Evolutionary conservation across 305 asterid genomes (phyloP).

Genomic region (Petunia hybrid): DNA sequence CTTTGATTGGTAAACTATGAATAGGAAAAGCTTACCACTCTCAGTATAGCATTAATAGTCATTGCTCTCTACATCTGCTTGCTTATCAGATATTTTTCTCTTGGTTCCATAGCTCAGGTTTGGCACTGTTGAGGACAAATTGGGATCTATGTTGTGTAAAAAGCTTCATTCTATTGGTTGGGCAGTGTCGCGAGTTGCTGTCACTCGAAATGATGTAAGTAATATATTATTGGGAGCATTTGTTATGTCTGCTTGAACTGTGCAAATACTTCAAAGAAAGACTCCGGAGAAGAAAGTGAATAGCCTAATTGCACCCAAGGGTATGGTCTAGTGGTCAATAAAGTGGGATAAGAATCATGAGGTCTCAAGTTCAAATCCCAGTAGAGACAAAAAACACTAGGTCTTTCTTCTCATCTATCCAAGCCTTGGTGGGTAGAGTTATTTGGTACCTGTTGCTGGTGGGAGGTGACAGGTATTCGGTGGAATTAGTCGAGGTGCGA

Average conservation of each 20-base stretch:
- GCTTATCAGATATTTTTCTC: constrained; percentile 50
- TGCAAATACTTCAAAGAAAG: not conserved
- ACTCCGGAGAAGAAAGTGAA: not conserved
- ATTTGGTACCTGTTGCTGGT: too few relatives aligned
- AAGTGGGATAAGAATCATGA: too few relatives aligned
- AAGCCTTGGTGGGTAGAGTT: too few relatives aligned
- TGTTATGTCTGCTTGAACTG: constrained; percentile 10
- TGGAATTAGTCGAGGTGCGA: too few relatives aligned
- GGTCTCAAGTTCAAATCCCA: too few relatives aligned
- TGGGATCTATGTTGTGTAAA: constrained; percentile 63
- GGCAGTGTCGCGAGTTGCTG: constrained; percentile 71
- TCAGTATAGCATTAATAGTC: not conserved
- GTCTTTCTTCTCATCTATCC: too few relatives aligned
- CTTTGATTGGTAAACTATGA: constrained; percentile 2
- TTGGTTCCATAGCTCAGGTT: constrained; percentile 96
- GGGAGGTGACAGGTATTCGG: too few relatives aligned
- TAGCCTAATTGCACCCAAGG: too few relatives aligned
- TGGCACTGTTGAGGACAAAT: constrained; percentile 83
- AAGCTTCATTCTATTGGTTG: constrained; percentile 87
- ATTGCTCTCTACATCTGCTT: constrained; percentile 30
- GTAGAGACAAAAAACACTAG: too few relatives aligned
- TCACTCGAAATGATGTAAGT: constrained; percentile 77
- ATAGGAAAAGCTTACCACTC: not conserved
- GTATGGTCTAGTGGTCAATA: too few relatives aligned
- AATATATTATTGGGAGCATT: constrained; percentile 24